Evolutionary conservation across 768 basidiomycete genomes (phyloP), one percentile per base, ranked within the genome.

Genomic region (Phallus indusiatus): DNA sequence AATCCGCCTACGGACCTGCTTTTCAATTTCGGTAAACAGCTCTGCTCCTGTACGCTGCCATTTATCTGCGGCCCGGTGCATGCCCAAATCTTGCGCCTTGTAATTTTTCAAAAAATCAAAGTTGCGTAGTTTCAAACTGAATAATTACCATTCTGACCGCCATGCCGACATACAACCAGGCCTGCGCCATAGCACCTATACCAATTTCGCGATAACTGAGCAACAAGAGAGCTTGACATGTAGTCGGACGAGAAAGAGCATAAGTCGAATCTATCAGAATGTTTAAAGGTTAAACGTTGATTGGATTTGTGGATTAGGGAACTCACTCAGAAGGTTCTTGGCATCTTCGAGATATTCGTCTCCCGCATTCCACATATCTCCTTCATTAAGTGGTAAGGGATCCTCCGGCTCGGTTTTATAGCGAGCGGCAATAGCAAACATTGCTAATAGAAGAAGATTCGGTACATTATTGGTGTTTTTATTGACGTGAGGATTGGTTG

Each of bases 341-440:
- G 64, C 66, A 18, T 59, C 56, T 12, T 63, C 61, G 10, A 64
- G 54, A 59, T 67, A 68, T 24, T 60, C 60, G 42, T 66, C 61
- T 9, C 67, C 67, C 7, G 63, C 63, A 6, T 61, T 59, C 63
- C 65, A 68, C 66, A 68, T 66, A 8, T 55, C 37, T 7, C 54
- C 58, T 12, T 63, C 60, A 28, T 55, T 57, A 9, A 55, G 52
- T 1, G 63, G 61, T 21, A 61, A 54, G 1, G 62, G 62, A 18
- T 28, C 49, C 12, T 57, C 60, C 10, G 51, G n/a, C 33, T 78
- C 78, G 17, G 81, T 74, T 7, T 73, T 76, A 68, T 88, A 90
- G 16, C 92, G 85, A 1, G 90, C 83, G 1, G 91, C 88, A 53
- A 90, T 76, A 17, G 92, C 78, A 66, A 86, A 91, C 82, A 94